Base-by-base conservation (phyloP, 1,284 basidiomycete species). In the Pyrrhoderma noxium region DNA sequence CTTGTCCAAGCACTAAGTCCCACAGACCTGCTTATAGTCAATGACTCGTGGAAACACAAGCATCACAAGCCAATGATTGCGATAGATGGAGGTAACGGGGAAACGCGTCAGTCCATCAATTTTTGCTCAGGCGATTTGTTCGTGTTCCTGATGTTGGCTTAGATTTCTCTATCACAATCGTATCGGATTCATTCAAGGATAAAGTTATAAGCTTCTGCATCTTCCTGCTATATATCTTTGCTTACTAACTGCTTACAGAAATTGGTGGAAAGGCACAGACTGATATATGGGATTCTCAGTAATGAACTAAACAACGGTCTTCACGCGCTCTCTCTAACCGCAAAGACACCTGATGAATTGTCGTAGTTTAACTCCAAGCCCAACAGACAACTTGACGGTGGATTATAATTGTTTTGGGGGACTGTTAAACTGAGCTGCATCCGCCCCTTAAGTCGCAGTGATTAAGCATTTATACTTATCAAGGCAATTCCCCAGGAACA, bases 41-140 rank as follows among this genome's bases (percentile, higher is more conserved):
- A 89, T 66, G 82, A 89, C 62, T 87, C 85, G 43, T 80, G 77
- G 74, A 73, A 85, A 67, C 86, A 89, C 66, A 75, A 80, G 59
- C 81, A 88, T 68, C 86, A 89, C 67, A 73, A 74, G 47, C 70
- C 86, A 45, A 89, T 89, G 87, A 73, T 76, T 61, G 77, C 74
- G 47, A 70, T 77, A 65, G 77, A 73, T 49, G 80, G 75, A 56
- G 76, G 74, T 39, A 77, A 71, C 59, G 79, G 77, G 40, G 79
- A 80, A 64, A 87, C 87, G 35, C 87, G 86, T 89, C 71, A 60
- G 82, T 36, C n/a, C n/a, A n/a, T n/a, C n/a, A n/a, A 7, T 37
- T 39, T 37, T 36, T 19, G 42, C 14, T 36, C 34, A 13, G 31
- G 56, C 21, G 8, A 16, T 11, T 45, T 11, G 11, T 11, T 31